These are phyloP conservation scores for Davidsoniella neocaledoniae DNA, from an alignment of 2,329 filamentous ascomycete species.

Conservation along the genomic window DNA sequence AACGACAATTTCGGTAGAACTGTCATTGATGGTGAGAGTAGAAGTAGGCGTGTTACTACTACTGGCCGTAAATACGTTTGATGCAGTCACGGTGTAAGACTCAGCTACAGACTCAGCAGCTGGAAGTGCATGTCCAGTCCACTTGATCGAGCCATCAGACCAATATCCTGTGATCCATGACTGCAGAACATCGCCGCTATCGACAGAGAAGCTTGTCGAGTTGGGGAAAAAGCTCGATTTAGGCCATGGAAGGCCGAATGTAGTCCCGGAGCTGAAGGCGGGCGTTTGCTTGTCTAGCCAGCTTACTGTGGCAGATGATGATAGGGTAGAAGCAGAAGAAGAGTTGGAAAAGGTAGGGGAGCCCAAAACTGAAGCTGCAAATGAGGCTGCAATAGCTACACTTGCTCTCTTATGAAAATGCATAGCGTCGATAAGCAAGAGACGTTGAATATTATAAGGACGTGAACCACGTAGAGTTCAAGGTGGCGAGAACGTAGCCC, in stretches of 20 bases:
- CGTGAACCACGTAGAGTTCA: too few species aligned
- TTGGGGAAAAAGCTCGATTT: conserved; percentile 23
- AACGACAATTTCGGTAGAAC: conserved; percentile 21
- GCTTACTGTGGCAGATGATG: conserved; percentile 15
- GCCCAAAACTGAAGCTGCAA: background rate
- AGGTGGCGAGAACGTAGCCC: too few species aligned
- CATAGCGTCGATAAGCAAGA: background rate
- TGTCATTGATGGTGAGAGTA: conserved; percentile 11
- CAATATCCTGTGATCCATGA: conserved; percentile 43
- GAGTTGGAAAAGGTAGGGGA: background rate
- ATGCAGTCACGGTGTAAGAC: conserved; percentile 24
- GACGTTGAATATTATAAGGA: too few species aligned
- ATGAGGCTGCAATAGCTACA: background rate
- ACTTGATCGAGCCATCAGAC: conserved; percentile 44
- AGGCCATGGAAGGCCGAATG: conserved; percentile 29
- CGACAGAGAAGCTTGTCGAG: conserved; percentile 22
- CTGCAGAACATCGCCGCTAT: conserved; percentile 20
- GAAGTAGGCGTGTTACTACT: background rate
- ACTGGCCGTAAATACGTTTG: background rate
- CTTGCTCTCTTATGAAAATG: background rate
- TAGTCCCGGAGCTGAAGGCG: conserved; percentile 21
- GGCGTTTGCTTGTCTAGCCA: conserved; percentile 26
- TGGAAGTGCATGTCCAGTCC: conserved; percentile 40
- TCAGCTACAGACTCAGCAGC: conserved; percentile 24
- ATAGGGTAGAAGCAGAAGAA: background rate